Evolutionary conservation across 2,329 filamentous ascomycete genomes (phyloP), one percentile per base, ranked within the genome.

Genomic region (Beauveria bassiana): DNA sequence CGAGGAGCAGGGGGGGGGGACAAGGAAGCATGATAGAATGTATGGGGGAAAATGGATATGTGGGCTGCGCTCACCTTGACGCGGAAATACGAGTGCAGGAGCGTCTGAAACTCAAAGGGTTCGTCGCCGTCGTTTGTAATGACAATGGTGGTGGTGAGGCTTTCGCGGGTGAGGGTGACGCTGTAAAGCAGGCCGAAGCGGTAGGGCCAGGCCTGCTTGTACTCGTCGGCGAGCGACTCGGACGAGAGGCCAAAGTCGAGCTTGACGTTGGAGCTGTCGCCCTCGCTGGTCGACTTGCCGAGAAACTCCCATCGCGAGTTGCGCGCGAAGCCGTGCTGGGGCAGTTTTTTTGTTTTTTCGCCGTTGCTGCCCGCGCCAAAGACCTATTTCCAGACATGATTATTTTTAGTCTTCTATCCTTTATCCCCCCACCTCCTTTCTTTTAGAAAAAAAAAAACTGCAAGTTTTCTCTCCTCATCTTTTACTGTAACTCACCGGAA

Each of bases 241-340:
- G 86, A 83, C 57, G 89, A 91, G 42, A 99, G 86, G 31, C 93
- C 95, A 74, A 99, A 98, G 78, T 99, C 95, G 64, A 99, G 87
- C 81, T 96, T 97, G 66, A 98, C 87, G 54, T 86, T 87, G 45
- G 70, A 86, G 79, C 70, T 90, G 82, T 76, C 63, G 74, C 75
- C 67, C 72, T 79, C 77, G 66, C 76, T 78, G 59, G 78, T 77
- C 49, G 88, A 91, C 77, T 93, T 96, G 71, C 93, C 93, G 57
- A 99, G 82, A 73, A 95, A 96, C 74, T 98, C 93, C 95, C 95
- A 99, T 65, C 84, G 84, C 51, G 88, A 90, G 70, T 85, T 93
- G 68, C 95, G 91, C 45, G 93, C 95, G 75, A 99, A 96, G 67
- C 95, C 95, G 78, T 98, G 95, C 77, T 97, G 93, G 3, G 93